Evolutionary conservation across 148 eudicot genomes (phyloP).

Genomic region (Silene conica): DNA sequence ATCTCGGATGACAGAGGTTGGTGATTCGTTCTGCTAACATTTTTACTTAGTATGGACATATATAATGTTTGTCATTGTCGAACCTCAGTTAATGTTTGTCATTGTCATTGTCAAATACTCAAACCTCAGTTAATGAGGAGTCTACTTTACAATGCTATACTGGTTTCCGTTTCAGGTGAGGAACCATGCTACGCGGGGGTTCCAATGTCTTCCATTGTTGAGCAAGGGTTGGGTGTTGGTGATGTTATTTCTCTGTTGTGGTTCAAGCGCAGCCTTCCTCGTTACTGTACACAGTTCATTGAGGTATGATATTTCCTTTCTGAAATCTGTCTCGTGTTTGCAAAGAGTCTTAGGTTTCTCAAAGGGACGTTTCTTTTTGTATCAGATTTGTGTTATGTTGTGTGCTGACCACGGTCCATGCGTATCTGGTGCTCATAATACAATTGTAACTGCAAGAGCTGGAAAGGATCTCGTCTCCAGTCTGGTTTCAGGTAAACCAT

Average conservation of each 20-base stretch:
- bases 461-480: constrained; percentile 98
- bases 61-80: background rate
- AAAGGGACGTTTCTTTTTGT: background rate
- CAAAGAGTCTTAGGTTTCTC: background rate
- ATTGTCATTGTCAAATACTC: constrained; percentile 2
- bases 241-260: constrained; percentile 96
- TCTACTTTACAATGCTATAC: constrained; percentile 1
- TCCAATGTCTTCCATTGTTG: constrained; percentile 94
- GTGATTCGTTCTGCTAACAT: constrained; percentile 8
- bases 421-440: constrained; percentile 98
- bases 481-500: constrained; percentile 80
- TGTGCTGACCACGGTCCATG: constrained; percentile 99
- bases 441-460: constrained; percentile 97
- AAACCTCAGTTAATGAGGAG: constrained; percentile 4
- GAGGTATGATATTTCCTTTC: constrained; percentile 47
- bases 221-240: constrained; percentile 88
- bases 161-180: constrained; percentile 54
- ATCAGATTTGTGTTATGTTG: constrained; percentile 87
- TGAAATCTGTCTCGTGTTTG: constrained; percentile 1
- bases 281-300: constrained; percentile 87
- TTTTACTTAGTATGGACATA: constrained; percentile 6
- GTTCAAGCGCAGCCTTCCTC: constrained; percentile 99
- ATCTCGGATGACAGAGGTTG: constrained; percentile 96
- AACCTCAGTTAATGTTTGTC: background rate
- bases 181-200: constrained; percentile 98